Base-by-base conservation (phyloP, 495 filamentous ascomycete species). In the Penicillium fimorum region DNA sequence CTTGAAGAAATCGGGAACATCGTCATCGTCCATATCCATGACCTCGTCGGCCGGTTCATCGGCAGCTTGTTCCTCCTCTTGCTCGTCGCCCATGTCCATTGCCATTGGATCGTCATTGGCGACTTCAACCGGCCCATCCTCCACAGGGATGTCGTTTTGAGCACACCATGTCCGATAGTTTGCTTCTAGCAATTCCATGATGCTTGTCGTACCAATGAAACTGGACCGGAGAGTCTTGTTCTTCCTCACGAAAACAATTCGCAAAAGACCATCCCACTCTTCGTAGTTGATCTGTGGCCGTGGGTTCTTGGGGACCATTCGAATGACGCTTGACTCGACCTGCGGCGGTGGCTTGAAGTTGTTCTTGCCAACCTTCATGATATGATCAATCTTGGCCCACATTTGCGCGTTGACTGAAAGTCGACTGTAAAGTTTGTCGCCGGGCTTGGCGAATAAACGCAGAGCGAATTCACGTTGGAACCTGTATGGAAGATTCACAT, bases 301-400 rank as follows among this genome's bases (percentile, higher is more conserved):
- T 13, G 92, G 91, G 30, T 82, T 77, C 75, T 96, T 91, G 9
- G 87, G 87, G 57, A 89, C 84, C 46, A 96, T 78, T 32, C 86
- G 70, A 47, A 91, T 81, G n/a, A 92, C 91, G 54, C 84, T 90
- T 12, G 84, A 88, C 71, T 97, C 93, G 18, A 97, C 93, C 65
- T 88, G 81, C 10, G 93, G 93, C 18, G 93, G 92, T 1, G 94
- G 94, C 63, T 88, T 92, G 80, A 95, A 97, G 76, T 97, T 97
- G 71, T 93, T 92, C 60, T 86, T 87, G 30, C 91, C 91, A 29
- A 96, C 92, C 75, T 95, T 95, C 84, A 92, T 88, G 62, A 95
- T 87, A 66, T 96, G 91, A 44, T 85, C 84, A 38, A 92, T 85
- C 57, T 86, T 89, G 15, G 92, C 87, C 87, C 89, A 96, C 82